Evolutionary conservation across 345 rosid species (phyloP), one percentile per base, ranked within the genome.

Genomic region (Melaleuca alternifolia): DNA sequence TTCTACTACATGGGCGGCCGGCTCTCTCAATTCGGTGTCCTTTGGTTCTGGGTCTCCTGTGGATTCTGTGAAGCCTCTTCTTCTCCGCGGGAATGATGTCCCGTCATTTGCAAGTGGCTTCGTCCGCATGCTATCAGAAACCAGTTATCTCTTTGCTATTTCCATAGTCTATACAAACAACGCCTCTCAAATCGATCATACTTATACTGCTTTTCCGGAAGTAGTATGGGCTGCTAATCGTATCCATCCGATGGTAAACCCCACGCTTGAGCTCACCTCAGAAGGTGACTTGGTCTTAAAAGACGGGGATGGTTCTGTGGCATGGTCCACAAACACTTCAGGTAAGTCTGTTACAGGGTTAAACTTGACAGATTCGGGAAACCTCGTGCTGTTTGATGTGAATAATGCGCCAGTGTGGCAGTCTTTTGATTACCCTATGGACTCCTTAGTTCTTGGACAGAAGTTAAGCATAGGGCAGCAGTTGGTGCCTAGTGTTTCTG

Each of bases 141-240:
- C 24, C 16, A 4, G 24, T 53, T 83, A 83, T 44, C 85, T 83
- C 85, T 83, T 83, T 83, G 85, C 57, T 51, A 83, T 53, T 83
- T 52, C n/a, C 62, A 21, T 56, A 16, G 57, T 51, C 59, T 12
- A 18, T 53, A 83, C 85, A 53, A 56, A 83, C 28, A 44, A 65
- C 3, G 61, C 85, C 0, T 53, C 61, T 51, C 20, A 20, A 53
- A 28, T 83, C 53, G 85, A 44, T 33, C 59, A 83, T 0, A 53
- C 18, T 14, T 6, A 15, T 57, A 54, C 86, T 26, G 76, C 33
- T 21, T 81, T 37, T 50, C 85, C 85, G 0, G 65, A 30, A 84
- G n/a, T 90, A 56, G 91, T 86, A 28, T 89, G 92, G 91, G 85
- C 85, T 84, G 90, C 91, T 12, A 91, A 89, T 24, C 75, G 87